These are phyloP conservation scores for Serendipita vermifera DNA, from an alignment of 768 basidiomycete species.

Conservation along the genomic window DNA sequence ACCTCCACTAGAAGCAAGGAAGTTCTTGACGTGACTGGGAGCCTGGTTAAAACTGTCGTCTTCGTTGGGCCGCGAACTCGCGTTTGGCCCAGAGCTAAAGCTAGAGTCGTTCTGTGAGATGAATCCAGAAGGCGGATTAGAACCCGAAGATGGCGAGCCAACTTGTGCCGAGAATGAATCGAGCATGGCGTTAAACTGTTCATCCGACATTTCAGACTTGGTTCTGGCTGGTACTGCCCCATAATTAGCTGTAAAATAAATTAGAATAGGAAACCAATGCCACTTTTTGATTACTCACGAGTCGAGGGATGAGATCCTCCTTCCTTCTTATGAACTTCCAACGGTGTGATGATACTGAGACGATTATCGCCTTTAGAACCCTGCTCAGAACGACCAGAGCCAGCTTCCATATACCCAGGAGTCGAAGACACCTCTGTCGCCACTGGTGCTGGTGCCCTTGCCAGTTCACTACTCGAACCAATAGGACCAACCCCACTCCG, in stretches of 20 bases:
- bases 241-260: neutral
- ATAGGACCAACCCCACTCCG: neutral
- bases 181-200: slow-evolving; percentile 7
- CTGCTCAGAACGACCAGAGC: neutral
- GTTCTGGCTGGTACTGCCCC: neutral
- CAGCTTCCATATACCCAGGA: neutral
- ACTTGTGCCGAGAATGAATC: neutral
- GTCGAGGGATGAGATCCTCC: neutral
- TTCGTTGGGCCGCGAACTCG: too few species aligned
- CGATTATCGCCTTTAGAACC: neutral
- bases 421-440: too few species aligned
- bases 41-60: too few species aligned
- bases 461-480: neutral
- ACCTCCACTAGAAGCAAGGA: too few species aligned
- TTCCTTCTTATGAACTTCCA: neutral
- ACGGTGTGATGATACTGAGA: neutral
- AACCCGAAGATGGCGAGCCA: neutral
- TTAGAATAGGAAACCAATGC: neutral
- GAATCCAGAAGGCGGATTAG: neutral
- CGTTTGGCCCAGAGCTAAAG: neutral
- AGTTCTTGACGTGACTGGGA: too few species aligned
- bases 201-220: neutral
- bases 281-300: neutral
- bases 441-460: neutral
- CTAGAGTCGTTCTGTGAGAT: neutral